Evolutionary conservation across 768 basidiomycete genomes (phyloP), one percentile per base, ranked within the genome.

Genomic region (Boletus insuetus): DNA sequence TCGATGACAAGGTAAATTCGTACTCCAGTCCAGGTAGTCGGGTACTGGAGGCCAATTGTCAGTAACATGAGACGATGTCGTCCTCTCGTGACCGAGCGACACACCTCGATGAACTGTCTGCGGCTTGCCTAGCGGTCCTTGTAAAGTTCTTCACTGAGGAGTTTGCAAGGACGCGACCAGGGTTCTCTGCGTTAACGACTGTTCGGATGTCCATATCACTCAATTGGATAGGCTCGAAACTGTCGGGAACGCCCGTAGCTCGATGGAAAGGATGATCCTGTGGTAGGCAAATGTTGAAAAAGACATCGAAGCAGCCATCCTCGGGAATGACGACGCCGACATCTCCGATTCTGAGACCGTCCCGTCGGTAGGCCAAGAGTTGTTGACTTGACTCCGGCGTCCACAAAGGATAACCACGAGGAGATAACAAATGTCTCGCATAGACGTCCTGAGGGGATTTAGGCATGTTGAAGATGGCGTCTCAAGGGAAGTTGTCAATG

Each of bases 261-360:
- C 32, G 41, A 9, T 56, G 47, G n/a, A 48, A 60, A 2, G 58
- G 35, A 43, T 75, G 70, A n/a, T 71, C 61, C 7, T 60, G 68
- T 44, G 69, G 62, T 13, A 71, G 58, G 35, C 66, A 71, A 3
- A 75, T 64, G 44, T 51, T 51, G n/a, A 51, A 51, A 19, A 51
- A 51, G 22, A 44, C 51, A 24, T 51, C 51, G 34, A 51, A 51
- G 12, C 42, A 43, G 14, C 51, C 51, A 19, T 51, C 42, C 12
- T 51, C 42, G 2, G 51, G 51, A 20, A 51, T 24, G 16, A 74
- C 47, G 22, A 74, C 60, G 3, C 70, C 69, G 5, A 74, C 67
- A 45, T 76, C 73, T 8, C 74, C 72, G 9, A 73, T 71, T 35
- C 53, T 64, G 34, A 71, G 60, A 5, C 72, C 73, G 8, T 61